Percentiles rank a stretch among this genome's conserved stretches.
phyloP scores from a whole-genome alignment of 108 stramenopile species.

The Skeletonema menzelii region DNA sequence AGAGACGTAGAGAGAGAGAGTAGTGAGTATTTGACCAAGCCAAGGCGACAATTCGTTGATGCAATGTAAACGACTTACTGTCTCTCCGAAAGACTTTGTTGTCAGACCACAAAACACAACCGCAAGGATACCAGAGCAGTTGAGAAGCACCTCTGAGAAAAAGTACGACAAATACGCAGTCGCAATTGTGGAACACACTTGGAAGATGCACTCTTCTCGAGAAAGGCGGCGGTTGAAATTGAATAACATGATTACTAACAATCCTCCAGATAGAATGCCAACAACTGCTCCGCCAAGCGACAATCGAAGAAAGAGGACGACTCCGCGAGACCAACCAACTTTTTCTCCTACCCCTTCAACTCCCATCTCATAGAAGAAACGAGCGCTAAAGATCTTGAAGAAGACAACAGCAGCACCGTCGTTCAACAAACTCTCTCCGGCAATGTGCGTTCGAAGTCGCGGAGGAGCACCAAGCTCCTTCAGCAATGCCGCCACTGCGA shows the following conservation, averaged over 20 bases:
- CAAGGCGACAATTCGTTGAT: too few species aligned
- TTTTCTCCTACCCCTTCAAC: slow-evolving; percentile 55
- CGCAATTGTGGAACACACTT: slow-evolving; percentile 77
- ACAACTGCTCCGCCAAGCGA: slow-evolving; percentile 73
- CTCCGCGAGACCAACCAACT: slow-evolving; percentile 32
- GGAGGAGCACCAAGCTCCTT: slow-evolving; percentile 75
- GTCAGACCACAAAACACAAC: slow-evolving; percentile 72
- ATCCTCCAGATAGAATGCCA: slow-evolving; percentile 73
- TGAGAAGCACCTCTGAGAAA: slow-evolving; percentile 59
- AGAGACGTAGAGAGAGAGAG: not conserved
- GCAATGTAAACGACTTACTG: slow-evolving; percentile 2
- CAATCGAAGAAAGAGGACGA: slow-evolving; percentile 70
- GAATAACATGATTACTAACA: slow-evolving; percentile 41
- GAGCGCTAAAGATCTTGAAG: slow-evolving; percentile 74
- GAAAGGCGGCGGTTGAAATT: slow-evolving; percentile 63
- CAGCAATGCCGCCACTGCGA: slow-evolving; percentile 84
- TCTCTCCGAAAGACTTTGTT: slow-evolving; percentile 54
- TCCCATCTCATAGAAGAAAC: slow-evolving; percentile 53
- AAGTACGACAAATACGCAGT: slow-evolving; percentile 85
- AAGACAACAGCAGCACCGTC: slow-evolving; percentile 94
- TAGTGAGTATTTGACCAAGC: not conserved
- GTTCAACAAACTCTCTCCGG: slow-evolving; percentile 83
- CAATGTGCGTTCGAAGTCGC: slow-evolving; percentile 66
- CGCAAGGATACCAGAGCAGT: slow-evolving; percentile 75
- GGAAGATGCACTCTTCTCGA: slow-evolving; percentile 67